Conservation (phyloP, 345 rosid species). For the Moricandia moricandioides region DNA sequence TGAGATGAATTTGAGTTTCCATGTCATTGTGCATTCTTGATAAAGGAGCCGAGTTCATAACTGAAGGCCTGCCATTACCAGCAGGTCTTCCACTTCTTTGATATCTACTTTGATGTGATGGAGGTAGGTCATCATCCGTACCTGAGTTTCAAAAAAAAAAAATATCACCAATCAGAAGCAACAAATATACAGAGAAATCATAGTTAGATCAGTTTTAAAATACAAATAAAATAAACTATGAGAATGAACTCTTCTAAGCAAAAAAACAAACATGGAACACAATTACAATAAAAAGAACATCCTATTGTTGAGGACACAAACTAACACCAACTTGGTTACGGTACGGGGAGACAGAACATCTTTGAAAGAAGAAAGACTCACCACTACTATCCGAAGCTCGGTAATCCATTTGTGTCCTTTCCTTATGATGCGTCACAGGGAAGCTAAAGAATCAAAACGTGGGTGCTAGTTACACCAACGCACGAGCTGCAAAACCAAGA, state of each 20-base stretch:
- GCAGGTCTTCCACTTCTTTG: conserved; percentile 67
- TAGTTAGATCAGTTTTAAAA: neutral
- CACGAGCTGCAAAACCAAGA: conserved; percentile 28
- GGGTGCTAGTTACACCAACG: conserved; percentile 11
- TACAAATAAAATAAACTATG: neutral
- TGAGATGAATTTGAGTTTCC: conserved; percentile 86
- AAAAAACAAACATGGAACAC: neutral
- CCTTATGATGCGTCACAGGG: conserved; percentile 14
- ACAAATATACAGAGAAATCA: neutral
- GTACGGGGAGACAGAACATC: neutral
- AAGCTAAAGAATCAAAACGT: conserved; percentile 12
- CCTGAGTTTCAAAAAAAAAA: conserved; percentile 48
- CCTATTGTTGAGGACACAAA: neutral
- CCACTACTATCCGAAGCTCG: conserved; percentile 72
- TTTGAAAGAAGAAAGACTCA: conserved; percentile 35
- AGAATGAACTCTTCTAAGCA: neutral
- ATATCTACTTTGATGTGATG: conserved; percentile 83
- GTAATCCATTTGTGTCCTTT: conserved; percentile 47
- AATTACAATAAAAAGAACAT: neutral
- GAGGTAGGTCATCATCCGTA: conserved; percentile 98
- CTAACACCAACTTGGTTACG: neutral
- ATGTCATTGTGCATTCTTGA: conserved; percentile 74
- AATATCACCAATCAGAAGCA: neutral
- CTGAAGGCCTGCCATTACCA: conserved; percentile 84
- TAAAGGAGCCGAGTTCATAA: conserved; percentile 50